Evolutionary conservation across 495 filamentous ascomycete species (phyloP).

Genomic region (Xylaria scruposa): DNA sequence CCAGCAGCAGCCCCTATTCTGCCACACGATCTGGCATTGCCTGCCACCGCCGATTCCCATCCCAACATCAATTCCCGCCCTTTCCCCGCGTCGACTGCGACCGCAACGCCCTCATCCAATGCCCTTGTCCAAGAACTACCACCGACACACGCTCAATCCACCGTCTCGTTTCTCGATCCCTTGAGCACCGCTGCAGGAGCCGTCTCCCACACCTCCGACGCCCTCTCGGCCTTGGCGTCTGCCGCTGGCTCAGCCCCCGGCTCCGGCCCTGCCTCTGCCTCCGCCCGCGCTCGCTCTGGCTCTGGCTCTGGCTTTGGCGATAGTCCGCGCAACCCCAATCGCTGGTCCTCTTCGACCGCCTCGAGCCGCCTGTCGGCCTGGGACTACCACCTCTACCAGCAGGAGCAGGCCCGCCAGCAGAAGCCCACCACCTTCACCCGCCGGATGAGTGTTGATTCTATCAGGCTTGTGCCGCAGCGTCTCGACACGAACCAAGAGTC

Average conservation of each 20-base stretch:
- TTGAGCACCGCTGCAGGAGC: constrained; percentile 32
- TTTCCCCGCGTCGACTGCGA: constrained; percentile 19
- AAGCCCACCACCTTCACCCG: constrained; percentile 41
- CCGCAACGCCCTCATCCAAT: constrained; percentile 37
- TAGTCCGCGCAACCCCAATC: constrained; percentile 75
- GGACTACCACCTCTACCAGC: constrained; percentile 26
- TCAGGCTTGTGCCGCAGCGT: constrained; percentile 34
- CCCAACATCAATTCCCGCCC: constrained; percentile 28
- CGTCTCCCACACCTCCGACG: constrained; percentile 39
- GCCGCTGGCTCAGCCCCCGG: constrained; percentile 2
- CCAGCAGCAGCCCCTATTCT: constrained; percentile 24
- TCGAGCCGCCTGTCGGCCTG: constrained; percentile 69
- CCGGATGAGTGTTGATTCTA: constrained; percentile 55
- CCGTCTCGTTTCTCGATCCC: constrained; percentile 39
- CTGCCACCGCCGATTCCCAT: constrained; percentile 24
- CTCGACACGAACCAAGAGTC: constrained; percentile 24
- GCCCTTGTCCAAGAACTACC: constrained; percentile 37
- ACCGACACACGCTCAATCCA: constrained; percentile 36
- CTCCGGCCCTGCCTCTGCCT: constrained; percentile 25
- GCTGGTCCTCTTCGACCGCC: constrained; percentile 80
- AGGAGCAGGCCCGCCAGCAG: constrained; percentile 25
- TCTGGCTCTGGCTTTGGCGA: constrained; percentile 56
- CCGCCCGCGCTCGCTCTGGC: neutral
- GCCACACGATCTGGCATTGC: neutral
- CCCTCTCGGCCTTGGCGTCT: constrained; percentile 26